These are phyloP conservation scores for Corchorus olitorius DNA, from an alignment of 345 rosid genomes.

Conservation along the genomic window DNA sequence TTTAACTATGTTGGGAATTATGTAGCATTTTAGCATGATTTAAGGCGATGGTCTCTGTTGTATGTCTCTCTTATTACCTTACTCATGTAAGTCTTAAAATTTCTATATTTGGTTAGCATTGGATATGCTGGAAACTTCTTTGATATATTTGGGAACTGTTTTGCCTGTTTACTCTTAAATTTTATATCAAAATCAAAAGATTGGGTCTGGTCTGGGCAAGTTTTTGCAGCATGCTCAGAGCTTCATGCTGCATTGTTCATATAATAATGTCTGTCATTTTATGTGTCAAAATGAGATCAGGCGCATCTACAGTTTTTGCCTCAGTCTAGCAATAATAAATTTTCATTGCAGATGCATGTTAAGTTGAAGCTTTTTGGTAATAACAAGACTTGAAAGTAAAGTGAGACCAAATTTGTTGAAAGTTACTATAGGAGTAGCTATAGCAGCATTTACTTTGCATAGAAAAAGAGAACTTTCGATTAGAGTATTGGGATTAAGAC, in stretches of 20 bases:
- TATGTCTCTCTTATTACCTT: neutral
- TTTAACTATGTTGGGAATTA: conserved; percentile 10
- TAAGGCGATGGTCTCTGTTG: conserved; percentile 22
- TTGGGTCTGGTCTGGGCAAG: too few relatives aligned
- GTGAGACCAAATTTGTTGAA: neutral
- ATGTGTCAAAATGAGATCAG: neutral
- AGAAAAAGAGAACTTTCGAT: neutral
- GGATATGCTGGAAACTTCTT: conserved; percentile 15
- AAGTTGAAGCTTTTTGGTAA: neutral
- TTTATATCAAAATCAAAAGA: too few relatives aligned
- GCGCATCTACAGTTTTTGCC: neutral
- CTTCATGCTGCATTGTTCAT: neutral
- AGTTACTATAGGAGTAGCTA: too few relatives aligned
- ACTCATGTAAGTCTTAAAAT: conserved; percentile 11
- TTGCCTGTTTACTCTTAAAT: neutral
- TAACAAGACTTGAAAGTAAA: neutral
- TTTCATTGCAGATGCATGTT: too few relatives aligned
- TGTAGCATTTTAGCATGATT: conserved; percentile 24
- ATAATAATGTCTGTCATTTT: conserved; percentile 9
- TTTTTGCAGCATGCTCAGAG: neutral
- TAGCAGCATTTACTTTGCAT: too few relatives aligned
- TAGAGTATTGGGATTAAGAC: neutral
- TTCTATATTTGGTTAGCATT: conserved; percentile 24
- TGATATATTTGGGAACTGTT: conserved; percentile 9
- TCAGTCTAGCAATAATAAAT: conserved; percentile 1